Conservation (phyloP, 2,329 filamentous ascomycete genomes). For the Colletotrichum karsti region DNA sequence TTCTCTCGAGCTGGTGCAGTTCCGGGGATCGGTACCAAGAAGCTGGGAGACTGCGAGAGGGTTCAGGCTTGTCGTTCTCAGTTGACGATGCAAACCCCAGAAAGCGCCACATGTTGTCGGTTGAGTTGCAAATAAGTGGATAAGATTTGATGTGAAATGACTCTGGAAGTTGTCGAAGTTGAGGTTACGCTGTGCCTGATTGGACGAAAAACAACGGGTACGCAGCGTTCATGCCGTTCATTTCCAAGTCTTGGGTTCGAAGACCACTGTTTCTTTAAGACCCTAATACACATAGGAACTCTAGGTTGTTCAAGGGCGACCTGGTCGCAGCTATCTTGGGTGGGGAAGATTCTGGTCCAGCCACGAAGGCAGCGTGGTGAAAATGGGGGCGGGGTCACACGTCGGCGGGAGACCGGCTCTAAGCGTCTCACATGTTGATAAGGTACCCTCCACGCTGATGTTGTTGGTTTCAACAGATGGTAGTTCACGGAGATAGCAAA, state of each 20-base stretch:
- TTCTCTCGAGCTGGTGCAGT: constrained; percentile 49
- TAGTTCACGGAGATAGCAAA: too few relatives aligned
- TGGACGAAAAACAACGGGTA: not conserved
- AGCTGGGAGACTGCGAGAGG: constrained; percentile 33
- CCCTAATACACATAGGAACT: not conserved
- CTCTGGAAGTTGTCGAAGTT: not conserved
- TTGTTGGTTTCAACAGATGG: not conserved
- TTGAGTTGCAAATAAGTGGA: not conserved
- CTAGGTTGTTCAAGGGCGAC: not conserved
- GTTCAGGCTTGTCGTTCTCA: constrained; percentile 3
- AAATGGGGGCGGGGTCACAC: constrained; percentile 24
- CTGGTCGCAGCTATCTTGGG: not conserved
- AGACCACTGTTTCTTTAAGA: constrained; percentile 5
- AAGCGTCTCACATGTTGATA: not conserved
- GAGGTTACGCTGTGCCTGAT: not conserved
- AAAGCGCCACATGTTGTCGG: constrained; percentile 18
- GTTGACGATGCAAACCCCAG: constrained; percentile 5
- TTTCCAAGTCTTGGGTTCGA: not conserved
- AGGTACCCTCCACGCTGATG: not conserved
- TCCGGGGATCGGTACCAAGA: constrained; percentile 36
- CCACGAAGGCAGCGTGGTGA: not conserved
- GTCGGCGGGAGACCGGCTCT: not conserved
- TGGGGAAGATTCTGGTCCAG: constrained; percentile 4
- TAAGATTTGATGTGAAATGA: not conserved
- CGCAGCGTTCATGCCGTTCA: not conserved